Base-by-base conservation (phyloP, 371 early-diverging fungal genomes). In the Circinella umbellata region DNA sequence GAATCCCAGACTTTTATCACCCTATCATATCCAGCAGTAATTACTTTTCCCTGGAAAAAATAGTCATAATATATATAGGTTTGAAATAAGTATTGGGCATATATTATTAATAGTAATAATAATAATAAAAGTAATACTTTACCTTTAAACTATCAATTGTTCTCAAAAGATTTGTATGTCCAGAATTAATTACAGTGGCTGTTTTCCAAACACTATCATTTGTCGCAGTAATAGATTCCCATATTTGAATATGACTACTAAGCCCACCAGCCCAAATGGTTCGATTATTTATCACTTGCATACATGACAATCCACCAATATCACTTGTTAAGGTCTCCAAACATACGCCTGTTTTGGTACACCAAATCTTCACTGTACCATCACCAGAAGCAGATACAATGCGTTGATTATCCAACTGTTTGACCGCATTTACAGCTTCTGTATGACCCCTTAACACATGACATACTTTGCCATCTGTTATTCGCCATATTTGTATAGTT, bases 1-100 rank as follows among this genome's bases (percentile, higher is more conserved):
- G 89, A 73, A 75, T 98, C 94, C 96, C 98, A 99, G 47, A 99
- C 94, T 77, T 95, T 95, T 55, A 99, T 87, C 0, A 95, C 91
- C 67, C 95, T 94, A 79, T 99, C 99, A 78, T 98, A 98, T 37
- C 85, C 79, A 10, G 81, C 85, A 36, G 75, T 84, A 0, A 82
- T 74, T 37, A 82, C 65, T 38, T 82, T 82, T 35, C 83, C 85
- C 67, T 80, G 63, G 63, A 13, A 51, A 51, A 27, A 27, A 27
- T 27, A 27, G 2, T 27, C 27, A 27, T 27, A 27, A 27, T 27
- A 27, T 27, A 27, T 27, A 27, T 27, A 27, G 27, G 27, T 27
- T 27, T 27, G 27, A 27, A 27, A 2, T 27, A 27, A 27, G 47
- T 47, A 15, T 47, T 15, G 15, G 15, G 3, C 15, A 11, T 15